Conservation (phyloP, 2,329 filamentous ascomycete species). For the Colletotrichum higginsianum region DNA sequence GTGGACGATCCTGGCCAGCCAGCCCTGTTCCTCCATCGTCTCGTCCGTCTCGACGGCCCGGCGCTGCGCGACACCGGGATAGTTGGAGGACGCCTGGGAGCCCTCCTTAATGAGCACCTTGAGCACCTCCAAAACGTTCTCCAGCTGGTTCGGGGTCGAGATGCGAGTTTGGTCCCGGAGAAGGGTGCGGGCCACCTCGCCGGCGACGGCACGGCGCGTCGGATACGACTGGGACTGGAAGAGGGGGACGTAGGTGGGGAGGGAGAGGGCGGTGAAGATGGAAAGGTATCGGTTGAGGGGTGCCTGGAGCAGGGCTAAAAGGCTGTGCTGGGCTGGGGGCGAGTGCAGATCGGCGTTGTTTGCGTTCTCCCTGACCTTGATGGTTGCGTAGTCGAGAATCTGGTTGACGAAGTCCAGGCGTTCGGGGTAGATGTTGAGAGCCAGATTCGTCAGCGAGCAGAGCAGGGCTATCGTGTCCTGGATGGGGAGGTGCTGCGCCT, state of each 20-base stretch:
- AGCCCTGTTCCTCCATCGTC: constrained; percentile 97
- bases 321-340: constrained; percentile 86
- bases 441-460: constrained; percentile 93
- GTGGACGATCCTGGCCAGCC: constrained; percentile 93
- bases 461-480: constrained; percentile 95
- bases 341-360: constrained; percentile 98
- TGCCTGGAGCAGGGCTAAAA: constrained; percentile 90
- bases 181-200: constrained; percentile 87
- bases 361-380: constrained; percentile 88
- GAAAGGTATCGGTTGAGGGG: constrained; percentile 92
- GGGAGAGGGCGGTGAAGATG: constrained; percentile 93
- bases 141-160: constrained; percentile 82
- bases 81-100: constrained; percentile 85
- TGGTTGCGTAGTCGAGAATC: constrained; percentile 88
- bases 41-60: constrained; percentile 91
- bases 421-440: constrained; percentile 95
- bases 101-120: constrained; percentile 96
- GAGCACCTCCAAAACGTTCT: constrained; percentile 89
- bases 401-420: constrained; percentile 96
- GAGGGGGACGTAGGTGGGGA: constrained; percentile 92
- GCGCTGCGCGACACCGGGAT: constrained; percentile 84
- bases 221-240: constrained; percentile 94
- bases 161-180: constrained; percentile 87
- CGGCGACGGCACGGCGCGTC: constrained; percentile 90
- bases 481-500: constrained; percentile 90